Percentiles rank a stretch among this genome's conserved stretches.
Conservation (phyloP, 164 flowering plant species). For the Echeveria elegans region DNA sequence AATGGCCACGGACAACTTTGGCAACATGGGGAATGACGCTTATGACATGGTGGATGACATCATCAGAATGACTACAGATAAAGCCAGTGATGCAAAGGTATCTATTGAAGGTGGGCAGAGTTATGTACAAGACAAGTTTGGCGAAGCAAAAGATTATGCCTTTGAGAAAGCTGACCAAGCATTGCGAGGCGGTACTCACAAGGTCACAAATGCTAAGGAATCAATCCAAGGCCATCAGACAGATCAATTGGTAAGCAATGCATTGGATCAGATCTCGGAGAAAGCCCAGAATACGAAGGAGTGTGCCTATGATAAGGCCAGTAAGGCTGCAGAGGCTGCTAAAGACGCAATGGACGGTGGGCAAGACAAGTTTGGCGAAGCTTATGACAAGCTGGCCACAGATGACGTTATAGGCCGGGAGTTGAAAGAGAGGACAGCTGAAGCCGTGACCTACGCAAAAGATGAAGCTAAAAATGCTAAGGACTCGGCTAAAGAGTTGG, state of each 20-base stretch:
- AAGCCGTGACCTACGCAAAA: background rate
- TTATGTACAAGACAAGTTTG: slow-evolving; percentile 10
- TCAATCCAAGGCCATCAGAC: slow-evolving; percentile 12
- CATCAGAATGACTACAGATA: slow-evolving; percentile 13
- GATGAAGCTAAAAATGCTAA: slow-evolving; percentile 1
- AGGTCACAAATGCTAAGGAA: background rate
- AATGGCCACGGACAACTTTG: slow-evolving; percentile 2
- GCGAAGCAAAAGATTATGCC: slow-evolving; percentile 2
- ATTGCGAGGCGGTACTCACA: background rate
- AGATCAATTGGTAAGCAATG: background rate
- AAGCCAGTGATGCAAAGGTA: slow-evolving; percentile 15
- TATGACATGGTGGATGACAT: slow-evolving; percentile 12
- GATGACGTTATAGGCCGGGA: background rate
- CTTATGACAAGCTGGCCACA: background rate
- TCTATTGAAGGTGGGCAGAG: slow-evolving; percentile 8
- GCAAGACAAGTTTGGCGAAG: slow-evolving; percentile 6
- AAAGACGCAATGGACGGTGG: slow-evolving; percentile 11
- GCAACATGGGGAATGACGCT: slow-evolving; percentile 12
- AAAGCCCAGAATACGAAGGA: background rate
- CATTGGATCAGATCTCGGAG: slow-evolving; percentile 6
- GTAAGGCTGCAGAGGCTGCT: slow-evolving; percentile 11
- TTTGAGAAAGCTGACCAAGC: slow-evolving; percentile 5
- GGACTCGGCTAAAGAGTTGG: background rate
- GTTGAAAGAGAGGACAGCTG: slow-evolving; percentile 5
- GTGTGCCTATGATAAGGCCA: slow-evolving; percentile 16